phyloP scores from a whole-genome alignment of 2,329 filamentous ascomycete genomes.

The Aspergillus glaucus region DNA sequence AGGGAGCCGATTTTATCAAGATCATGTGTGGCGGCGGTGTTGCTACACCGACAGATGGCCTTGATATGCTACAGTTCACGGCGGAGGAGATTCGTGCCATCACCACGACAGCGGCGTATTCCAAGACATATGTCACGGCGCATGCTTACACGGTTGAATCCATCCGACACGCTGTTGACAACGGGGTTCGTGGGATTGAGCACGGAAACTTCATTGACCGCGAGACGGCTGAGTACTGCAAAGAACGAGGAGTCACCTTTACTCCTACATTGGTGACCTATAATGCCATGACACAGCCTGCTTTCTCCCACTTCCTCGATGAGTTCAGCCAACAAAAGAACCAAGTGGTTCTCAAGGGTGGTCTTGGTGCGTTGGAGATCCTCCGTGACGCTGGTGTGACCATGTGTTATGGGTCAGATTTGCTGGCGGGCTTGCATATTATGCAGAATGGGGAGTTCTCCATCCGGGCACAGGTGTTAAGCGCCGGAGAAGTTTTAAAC shows the following conservation, averaged over 20 bases:
- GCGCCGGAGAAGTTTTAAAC: slow-evolving; percentile 39
- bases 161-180: slow-evolving; percentile 49
- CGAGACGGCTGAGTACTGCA: slow-evolving; percentile 45
- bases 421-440: slow-evolving; percentile 42
- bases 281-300: slow-evolving; percentile 39
- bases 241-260: slow-evolving; percentile 39
- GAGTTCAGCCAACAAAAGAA: slow-evolving; percentile 40
- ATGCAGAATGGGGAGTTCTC: slow-evolving; percentile 45
- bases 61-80: slow-evolving; percentile 51
- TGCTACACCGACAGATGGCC: slow-evolving; percentile 47
- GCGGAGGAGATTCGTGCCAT: slow-evolving; percentile 50
- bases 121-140: slow-evolving; percentile 49
- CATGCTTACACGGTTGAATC: slow-evolving; percentile 51
- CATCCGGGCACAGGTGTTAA: slow-evolving; percentile 38
- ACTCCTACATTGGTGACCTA: slow-evolving; percentile 51
- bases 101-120: slow-evolving; percentile 41
- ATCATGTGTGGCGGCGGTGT: slow-evolving; percentile 55
- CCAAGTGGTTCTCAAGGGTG: slow-evolving; percentile 39
- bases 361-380: slow-evolving; percentile 42
- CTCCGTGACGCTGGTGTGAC: slow-evolving; percentile 46
- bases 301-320: slow-evolving; percentile 2
- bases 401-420: slow-evolving; percentile 51
- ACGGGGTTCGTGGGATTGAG: slow-evolving; percentile 51
- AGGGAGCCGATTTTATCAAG: slow-evolving; percentile 55
- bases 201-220: slow-evolving; percentile 41